Conservation (phyloP, 257 asterid genomes). For the Haberlea rhodopensis region DNA sequence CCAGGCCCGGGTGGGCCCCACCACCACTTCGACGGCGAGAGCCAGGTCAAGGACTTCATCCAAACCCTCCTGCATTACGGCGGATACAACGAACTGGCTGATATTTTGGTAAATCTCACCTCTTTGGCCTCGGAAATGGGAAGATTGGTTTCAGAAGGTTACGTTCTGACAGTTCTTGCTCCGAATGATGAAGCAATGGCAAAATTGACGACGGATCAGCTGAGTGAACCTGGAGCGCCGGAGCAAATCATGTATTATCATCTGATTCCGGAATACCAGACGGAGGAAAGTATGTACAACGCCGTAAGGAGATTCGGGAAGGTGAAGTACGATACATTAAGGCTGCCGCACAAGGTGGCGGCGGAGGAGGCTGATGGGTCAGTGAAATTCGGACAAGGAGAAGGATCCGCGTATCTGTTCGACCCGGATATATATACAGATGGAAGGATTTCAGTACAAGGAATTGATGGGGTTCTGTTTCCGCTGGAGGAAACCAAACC, state of each 20-base stretch:
- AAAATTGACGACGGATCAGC: constrained; percentile 30
- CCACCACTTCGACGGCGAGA: constrained; percentile 35
- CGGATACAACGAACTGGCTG: constrained; percentile 34
- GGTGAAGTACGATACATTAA: constrained; percentile 25
- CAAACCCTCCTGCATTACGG: constrained; percentile 32
- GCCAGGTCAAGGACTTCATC: constrained; percentile 35
- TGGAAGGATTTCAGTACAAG: constrained; percentile 34
- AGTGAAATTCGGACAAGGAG: constrained; percentile 33
- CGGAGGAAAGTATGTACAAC: constrained; percentile 39
- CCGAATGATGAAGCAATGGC: constrained; percentile 42
- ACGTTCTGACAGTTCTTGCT: constrained; percentile 32
- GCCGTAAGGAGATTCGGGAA: constrained; percentile 35
- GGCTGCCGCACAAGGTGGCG: constrained; percentile 30
- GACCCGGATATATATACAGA: constrained; percentile 38
- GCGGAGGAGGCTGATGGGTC: constrained; percentile 38
- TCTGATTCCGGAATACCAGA: constrained; percentile 33
- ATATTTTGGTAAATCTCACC: constrained; percentile 32
- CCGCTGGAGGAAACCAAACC: constrained; percentile 26
- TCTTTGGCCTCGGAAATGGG: constrained; percentile 33
- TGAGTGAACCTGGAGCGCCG: constrained; percentile 37
- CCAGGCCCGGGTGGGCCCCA: constrained; percentile 38
- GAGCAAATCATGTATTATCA: constrained; percentile 37
- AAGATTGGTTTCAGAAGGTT: constrained; percentile 30
- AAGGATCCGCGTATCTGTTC: constrained; percentile 32
- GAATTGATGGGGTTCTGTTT: constrained; percentile 33